Base-by-base conservation (phyloP, 805 yeast species). In the Jamesozyma piceae region DNA sequence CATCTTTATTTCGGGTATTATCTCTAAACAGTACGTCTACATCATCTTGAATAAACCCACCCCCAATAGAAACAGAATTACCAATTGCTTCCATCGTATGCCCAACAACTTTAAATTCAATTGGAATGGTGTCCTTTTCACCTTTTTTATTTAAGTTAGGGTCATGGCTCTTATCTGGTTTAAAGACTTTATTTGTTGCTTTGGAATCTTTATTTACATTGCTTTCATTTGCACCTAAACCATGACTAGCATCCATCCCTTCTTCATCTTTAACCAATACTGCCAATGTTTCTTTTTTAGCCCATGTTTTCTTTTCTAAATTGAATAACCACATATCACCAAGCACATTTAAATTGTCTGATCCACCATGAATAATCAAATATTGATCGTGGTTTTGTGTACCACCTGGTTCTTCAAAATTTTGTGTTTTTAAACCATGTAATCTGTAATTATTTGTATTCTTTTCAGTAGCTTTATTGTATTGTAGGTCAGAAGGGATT, bases 241-340 rank as follows among this genome's bases (percentile, higher is more conserved):
- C 36, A n/a, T n/a, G n/a, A n/a, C n/a, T n/a, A n/a, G n/a, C n/a
- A n/a, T n/a, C n/a, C n/a, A n/a, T n/a, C 4, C 8, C 17, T 13
- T 34, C 20, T 11, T 19, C 13, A 26, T 13, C 18, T 15, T 41
- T 24, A 31, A 5, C 27, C 14, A 35, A 22, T 35, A 15, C 17
- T 6, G 22, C 47, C 35, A 29, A 54, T 2, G 48, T 44, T 11
- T 37, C 48, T 29, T 44, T 44, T 35, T 41, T 42, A 17, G 42
- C 44, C 80, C 80, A 75, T 3, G 53, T 52, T 43, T 69, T 75
- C 2, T 59, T 49, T 17, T 64, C 64, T 17, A 74, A 47, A 49
- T 72, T 70, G 46, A 71, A 74, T 59, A 66, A 62, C 79, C 79
- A 75, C 48, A 67, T 48, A 54, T 74, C 79, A 21, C 73, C 73